phyloP scores from a whole-genome alignment of 441 rosid genomes.

The Syzygium malaccense region DNA sequence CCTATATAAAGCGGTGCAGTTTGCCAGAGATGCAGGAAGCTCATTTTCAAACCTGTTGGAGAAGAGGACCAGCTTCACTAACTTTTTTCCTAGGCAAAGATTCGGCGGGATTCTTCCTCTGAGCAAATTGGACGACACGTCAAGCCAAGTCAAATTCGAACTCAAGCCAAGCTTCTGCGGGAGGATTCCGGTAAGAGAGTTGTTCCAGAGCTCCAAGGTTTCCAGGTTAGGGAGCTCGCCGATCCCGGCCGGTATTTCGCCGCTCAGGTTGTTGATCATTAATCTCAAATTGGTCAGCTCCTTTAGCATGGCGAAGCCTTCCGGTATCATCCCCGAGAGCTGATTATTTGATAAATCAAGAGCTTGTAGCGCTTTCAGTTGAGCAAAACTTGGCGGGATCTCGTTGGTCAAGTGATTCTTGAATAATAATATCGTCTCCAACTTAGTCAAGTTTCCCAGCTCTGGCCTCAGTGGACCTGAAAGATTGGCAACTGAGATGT shows the following conservation, averaged over 20 bases:
- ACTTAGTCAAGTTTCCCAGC: conserved; percentile 54
- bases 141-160: conserved; percentile 46
- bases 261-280: conserved; percentile 47
- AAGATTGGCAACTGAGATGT: conserved; percentile 53
- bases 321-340: conserved; percentile 62
- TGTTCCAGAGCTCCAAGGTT: conserved; percentile 63
- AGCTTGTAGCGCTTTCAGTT: conserved; percentile 34
- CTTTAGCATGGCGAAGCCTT: conserved; percentile 37
- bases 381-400: conserved; percentile 56
- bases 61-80: conserved; percentile 83
- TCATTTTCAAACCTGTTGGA: conserved; percentile 50
- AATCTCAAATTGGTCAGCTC: conserved; percentile 55
- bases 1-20: conserved; percentile 54
- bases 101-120: conserved; percentile 67
- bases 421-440: conserved; percentile 51
- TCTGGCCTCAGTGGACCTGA: conserved; percentile 54
- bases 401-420: conserved; percentile 46
- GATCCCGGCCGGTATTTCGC: conserved; percentile 57
- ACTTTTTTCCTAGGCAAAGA: conserved; percentile 67
- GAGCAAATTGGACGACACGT: conserved; percentile 72
- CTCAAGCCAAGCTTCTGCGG: conserved; percentile 72
- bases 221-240: conserved; percentile 59
- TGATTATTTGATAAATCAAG: conserved; percentile 71
- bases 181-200: conserved; percentile 59
- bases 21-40: conserved; percentile 48